Percentiles rank a stretch among this genome's conserved stretches.
Evolutionary conservation across 345 rosid species (phyloP).

Genomic region (Nephelium lappaceum): DNA sequence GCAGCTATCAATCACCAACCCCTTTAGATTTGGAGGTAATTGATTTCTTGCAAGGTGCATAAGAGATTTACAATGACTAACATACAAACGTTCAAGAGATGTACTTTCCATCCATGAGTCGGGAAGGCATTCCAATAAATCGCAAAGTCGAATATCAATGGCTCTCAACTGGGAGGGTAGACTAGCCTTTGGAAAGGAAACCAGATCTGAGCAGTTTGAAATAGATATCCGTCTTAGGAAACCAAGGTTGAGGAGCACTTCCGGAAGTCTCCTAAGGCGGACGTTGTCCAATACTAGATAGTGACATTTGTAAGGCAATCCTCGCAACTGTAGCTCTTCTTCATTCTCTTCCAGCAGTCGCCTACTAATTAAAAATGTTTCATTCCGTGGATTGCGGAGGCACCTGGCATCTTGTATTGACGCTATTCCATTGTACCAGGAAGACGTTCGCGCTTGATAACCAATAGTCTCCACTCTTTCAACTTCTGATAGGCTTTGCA

Average conservation of each 20-base stretch:
- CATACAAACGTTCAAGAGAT: background rate
- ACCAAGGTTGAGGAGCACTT: background rate
- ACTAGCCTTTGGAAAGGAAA: background rate
- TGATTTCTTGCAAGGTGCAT: background rate
- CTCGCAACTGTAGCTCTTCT: background rate
- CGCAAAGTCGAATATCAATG: background rate
- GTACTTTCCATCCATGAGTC: background rate
- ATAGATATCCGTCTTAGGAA: background rate
- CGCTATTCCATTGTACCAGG: background rate
- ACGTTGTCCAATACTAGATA: background rate
- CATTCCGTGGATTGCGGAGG: too few species aligned
- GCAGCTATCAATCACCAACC: background rate
- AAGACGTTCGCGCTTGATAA: background rate
- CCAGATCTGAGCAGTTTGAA: slow-evolving; percentile 10
- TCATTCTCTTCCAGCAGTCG: slow-evolving; percentile 2
- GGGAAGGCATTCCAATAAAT: slow-evolving; percentile 3
- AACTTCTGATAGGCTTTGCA: background rate
- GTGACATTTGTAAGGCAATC: background rate
- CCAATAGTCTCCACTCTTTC: background rate
- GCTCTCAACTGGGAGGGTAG: slow-evolving; percentile 2
- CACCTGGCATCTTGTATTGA: background rate
- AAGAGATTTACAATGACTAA: background rate
- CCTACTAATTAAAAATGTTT: background rate
- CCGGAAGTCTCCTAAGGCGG: slow-evolving; percentile 4
- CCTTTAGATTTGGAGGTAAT: background rate